Base-by-base conservation (phyloP, 2,329 filamentous ascomycete genomes). In the Colletotrichum magnum region DNA sequence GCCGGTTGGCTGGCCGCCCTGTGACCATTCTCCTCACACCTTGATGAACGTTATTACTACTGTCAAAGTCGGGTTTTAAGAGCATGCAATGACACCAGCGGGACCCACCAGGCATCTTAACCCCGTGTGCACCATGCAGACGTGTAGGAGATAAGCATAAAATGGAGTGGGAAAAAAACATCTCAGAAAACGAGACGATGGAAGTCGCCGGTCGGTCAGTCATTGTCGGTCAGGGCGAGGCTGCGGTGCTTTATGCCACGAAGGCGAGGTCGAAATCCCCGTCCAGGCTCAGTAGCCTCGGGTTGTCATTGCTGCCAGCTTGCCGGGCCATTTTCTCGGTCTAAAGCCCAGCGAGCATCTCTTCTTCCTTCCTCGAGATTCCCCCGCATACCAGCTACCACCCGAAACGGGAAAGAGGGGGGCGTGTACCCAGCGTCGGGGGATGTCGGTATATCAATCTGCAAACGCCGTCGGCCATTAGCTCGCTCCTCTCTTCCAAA, bases 21-120 rank as follows among this genome's bases (percentile, higher is more conserved):
- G 47, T 43, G 13, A n/a, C 41, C 16, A 5, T 15, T 12, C 41
- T 43, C 6, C 41, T 43, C 16, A 53, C 43, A 67, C 58, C 64
- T 67, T 67, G 64, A 52, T 67, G 64, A 52, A 67, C 58, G 43
- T 51, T 62, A n/a, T n/a, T n/a, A n/a, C n/a, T n/a, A 51, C 56
- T 16, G 6, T 50, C 50, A 51, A 50, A 50, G 54, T 54, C 48
- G 45, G 16, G 28, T 48, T 12, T 36, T 24, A 15, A 56, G 58
- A 56, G 58, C 58, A 53, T 60, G 32, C 21, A 16, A 41, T 50
- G 59, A 45, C 24, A 60, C 39, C 7, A 18, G 18, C 4, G 12
- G 9, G 51, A 43, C 51, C 59, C 64, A 64, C 52, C 39, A 15
- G 56, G 56, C 36, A 50, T 16, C 63, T 51, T 26, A 65, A 60